These are phyloP conservation scores for Dictyostelium gargantuum DNA, from an alignment of 208 protist genomes.

Conservation along the genomic window DNA sequence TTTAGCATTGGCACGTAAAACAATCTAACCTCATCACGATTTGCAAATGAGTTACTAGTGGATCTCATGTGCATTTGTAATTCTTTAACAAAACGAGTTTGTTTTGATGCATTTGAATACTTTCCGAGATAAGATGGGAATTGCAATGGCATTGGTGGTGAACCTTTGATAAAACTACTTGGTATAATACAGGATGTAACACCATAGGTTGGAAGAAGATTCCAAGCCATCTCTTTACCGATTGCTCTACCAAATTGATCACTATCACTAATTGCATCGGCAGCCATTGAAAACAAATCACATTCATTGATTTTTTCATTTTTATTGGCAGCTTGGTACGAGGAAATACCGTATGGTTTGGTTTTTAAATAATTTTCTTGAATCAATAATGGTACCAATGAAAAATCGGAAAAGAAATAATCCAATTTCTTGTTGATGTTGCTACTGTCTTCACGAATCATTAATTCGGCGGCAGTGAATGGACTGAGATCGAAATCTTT, in stretches of 20 bases:
- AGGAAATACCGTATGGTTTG: not conserved
- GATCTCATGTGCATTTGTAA: constrained; percentile 65
- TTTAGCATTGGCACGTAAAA: constrained; percentile 65
- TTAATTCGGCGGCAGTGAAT: constrained; percentile 91
- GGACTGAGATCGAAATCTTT: constrained; percentile 93
- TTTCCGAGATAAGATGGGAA: constrained; percentile 70
- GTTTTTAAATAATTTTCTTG: constrained; percentile 27
- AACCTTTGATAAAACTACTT: not conserved
- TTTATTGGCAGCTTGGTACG: not conserved
- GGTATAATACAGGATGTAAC: constrained; percentile 1
- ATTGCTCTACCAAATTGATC: constrained; percentile 9
- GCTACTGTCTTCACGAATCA: constrained; percentile 85
- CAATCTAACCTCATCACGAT: not conserved
- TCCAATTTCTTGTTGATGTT: constrained; percentile 78
- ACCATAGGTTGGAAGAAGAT: constrained; percentile 33
- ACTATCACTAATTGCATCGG: constrained; percentile 1
- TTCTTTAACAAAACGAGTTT: constrained; percentile 66
- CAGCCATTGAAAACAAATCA: constrained; percentile 15
- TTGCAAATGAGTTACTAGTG: not conserved
- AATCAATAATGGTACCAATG: constrained; percentile 34
- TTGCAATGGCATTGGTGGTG: not conserved
- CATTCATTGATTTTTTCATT: not conserved
- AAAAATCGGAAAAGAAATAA: constrained; percentile 32
- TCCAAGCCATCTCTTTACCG: not conserved
- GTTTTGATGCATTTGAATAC: constrained; percentile 66